Conservation (phyloP, 129 eudicot genomes). For the Flaveria robusta region DNA sequence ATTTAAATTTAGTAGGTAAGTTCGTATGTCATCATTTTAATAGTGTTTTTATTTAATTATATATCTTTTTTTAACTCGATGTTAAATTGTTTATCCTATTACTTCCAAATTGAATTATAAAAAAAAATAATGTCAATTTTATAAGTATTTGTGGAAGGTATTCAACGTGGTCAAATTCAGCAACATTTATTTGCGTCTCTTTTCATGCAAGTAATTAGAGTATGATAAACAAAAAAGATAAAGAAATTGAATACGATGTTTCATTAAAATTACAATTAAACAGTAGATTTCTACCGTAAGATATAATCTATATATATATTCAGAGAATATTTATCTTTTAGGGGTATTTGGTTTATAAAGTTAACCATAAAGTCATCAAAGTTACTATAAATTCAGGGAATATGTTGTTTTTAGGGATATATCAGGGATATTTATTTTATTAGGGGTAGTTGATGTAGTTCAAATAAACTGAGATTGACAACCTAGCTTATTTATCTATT, state of each 20-base stretch:
- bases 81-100: not conserved
- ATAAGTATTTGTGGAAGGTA: not conserved
- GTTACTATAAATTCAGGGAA: no score
- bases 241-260: not conserved
- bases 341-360: no score
- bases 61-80: not conserved
- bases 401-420: no score
- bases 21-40: constrained; percentile 33
- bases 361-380: no score
- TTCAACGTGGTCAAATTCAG: not conserved
- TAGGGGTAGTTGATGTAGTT: no score
- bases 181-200: not conserved
- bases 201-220: not conserved
- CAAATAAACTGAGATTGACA: no score
- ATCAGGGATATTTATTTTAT: no score
- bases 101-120: constrained; percentile 1
- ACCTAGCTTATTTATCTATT: no score
- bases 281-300: not conserved
- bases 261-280: not conserved
- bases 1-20: constrained; percentile 30
- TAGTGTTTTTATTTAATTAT: not conserved
- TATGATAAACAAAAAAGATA: not conserved
- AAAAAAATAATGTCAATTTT: not conserved
- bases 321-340: not conserved
- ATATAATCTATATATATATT: not conserved